These are phyloP conservation scores for Aspergillus nanangensis DNA, from an alignment of 495 filamentous ascomycete genomes.

Conservation along the genomic window DNA sequence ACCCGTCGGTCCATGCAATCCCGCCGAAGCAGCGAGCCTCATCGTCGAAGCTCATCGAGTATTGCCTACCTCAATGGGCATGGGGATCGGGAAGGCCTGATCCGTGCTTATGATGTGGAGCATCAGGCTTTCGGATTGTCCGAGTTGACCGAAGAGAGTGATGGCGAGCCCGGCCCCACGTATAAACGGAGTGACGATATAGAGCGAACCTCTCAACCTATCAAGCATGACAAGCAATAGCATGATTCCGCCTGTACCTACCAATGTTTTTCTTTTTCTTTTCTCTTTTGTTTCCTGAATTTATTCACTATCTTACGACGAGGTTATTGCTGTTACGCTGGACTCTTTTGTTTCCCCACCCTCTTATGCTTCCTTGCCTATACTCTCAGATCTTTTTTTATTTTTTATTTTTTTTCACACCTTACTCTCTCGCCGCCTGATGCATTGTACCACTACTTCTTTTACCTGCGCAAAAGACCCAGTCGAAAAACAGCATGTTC, in stretches of 20 bases:
- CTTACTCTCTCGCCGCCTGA: neutral
- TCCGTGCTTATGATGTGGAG: slow-evolving; percentile 77
- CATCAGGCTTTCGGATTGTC: slow-evolving; percentile 61
- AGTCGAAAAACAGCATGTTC: slow-evolving; percentile 28
- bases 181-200: slow-evolving; percentile 25
- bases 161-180: slow-evolving; percentile 48
- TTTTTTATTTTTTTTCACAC: neutral
- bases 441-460: slow-evolving; percentile 33
- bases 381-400: slow-evolving; percentile 10
- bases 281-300: slow-evolving; percentile 2
- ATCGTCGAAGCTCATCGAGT: slow-evolving; percentile 53
- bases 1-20: slow-evolving; percentile 92
- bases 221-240: slow-evolving; percentile 41
- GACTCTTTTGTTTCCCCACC: slow-evolving; percentile 9
- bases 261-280: slow-evolving; percentile 5
- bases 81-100: slow-evolving; percentile 71
- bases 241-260: slow-evolving; percentile 16
- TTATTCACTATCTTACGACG: slow-evolving; percentile 12
- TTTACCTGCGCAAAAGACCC: slow-evolving; percentile 22
- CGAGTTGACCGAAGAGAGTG: slow-evolving; percentile 68
- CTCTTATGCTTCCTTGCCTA: no score
- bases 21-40: slow-evolving; percentile 60
- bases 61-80: slow-evolving; percentile 46
- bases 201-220: slow-evolving; percentile 21
- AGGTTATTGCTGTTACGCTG: slow-evolving; percentile 20